Evolutionary conservation across 371 early-diverging fungal species (phyloP).

Genomic region (Syncephalis fuscata): DNA sequence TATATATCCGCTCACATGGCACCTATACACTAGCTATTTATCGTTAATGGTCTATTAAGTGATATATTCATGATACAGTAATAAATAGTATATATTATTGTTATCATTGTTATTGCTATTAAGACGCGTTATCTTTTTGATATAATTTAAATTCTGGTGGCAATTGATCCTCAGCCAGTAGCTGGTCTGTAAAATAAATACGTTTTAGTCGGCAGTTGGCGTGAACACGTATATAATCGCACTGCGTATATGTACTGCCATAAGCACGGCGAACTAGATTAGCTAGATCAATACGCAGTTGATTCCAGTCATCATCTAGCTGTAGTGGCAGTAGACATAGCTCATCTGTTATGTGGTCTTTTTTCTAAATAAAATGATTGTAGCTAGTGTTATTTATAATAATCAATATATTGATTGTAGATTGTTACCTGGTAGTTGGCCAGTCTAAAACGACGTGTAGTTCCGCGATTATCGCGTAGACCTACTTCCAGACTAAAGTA

Average conservation of each 20-base stretch:
- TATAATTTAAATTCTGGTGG: conserved; percentile 86
- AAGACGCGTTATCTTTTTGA: too few species aligned
- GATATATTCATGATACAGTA: too few species aligned
- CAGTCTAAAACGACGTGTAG: conserved; percentile 63
- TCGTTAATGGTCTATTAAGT: too few species aligned
- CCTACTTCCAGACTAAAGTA: conserved; percentile 87
- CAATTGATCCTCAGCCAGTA: conserved; percentile 81
- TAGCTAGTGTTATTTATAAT: too few species aligned
- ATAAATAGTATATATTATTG: too few species aligned
- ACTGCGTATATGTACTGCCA: conserved; percentile 80
- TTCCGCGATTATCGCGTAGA: conserved; percentile 64
- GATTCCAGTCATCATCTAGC: conserved; percentile 92
- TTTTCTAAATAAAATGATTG: conserved; percentile 20
- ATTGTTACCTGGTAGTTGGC: conserved; percentile 90
- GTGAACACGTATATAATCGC: conserved; percentile 73
- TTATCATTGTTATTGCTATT: too few species aligned
- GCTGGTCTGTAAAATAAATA: conserved; percentile 79
- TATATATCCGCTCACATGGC: too few species aligned
- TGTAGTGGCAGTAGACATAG: conserved; percentile 90
- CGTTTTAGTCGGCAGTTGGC: conserved; percentile 80
- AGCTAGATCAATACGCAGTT: conserved; percentile 72
- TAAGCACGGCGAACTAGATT: conserved; percentile 77
- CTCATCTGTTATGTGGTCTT: conserved; percentile 68
- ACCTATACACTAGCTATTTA: too few species aligned
- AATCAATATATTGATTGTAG: too few species aligned